Evolutionary conservation across 257 asterid species (phyloP).

Genomic region (Lavandula angustifolia): DNA sequence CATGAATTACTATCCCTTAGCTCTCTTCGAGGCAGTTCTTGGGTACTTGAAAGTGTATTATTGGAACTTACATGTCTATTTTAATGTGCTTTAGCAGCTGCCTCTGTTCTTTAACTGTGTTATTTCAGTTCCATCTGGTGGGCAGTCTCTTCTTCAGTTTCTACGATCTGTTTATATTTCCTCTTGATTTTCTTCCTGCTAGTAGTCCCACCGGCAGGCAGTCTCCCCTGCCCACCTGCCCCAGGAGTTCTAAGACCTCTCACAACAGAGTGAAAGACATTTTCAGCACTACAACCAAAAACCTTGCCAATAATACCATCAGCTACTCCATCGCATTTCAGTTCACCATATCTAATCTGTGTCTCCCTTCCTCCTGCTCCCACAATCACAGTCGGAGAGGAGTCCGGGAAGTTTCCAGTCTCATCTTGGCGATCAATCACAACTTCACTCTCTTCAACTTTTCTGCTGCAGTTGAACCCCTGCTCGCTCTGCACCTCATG

Average conservation of each 20-base stretch:
- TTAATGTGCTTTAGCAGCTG: conserved; percentile 32
- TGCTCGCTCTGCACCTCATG: conserved; percentile 15
- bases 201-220: not conserved
- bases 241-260: conserved; percentile 20
- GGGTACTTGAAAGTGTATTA: not conserved
- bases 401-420: conserved; percentile 21
- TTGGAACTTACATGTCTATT: conserved; percentile 31
- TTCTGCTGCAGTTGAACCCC: conserved; percentile 10
- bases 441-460: conserved; percentile 31
- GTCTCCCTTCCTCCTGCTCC: conserved; percentile 19
- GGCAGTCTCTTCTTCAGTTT: conserved; percentile 42
- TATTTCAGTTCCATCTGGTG: conserved; percentile 21
- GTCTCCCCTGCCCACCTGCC: conserved; percentile 3
- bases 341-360: conserved; percentile 39
- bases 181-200: conserved; percentile 36
- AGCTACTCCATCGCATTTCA: conserved; percentile 35
- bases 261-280: conserved; percentile 20
- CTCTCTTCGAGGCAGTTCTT: conserved; percentile 16
- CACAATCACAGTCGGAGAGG: conserved; percentile 5
- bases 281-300: conserved; percentile 29
- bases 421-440: conserved; percentile 35
- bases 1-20: conserved; percentile 4
- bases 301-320: conserved; percentile 21
- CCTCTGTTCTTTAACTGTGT: conserved; percentile 40
- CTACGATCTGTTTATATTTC: conserved; percentile 39